phyloP scores from a whole-genome alignment of 148 eudicot species.

The Rhododendron simsii region DNA sequence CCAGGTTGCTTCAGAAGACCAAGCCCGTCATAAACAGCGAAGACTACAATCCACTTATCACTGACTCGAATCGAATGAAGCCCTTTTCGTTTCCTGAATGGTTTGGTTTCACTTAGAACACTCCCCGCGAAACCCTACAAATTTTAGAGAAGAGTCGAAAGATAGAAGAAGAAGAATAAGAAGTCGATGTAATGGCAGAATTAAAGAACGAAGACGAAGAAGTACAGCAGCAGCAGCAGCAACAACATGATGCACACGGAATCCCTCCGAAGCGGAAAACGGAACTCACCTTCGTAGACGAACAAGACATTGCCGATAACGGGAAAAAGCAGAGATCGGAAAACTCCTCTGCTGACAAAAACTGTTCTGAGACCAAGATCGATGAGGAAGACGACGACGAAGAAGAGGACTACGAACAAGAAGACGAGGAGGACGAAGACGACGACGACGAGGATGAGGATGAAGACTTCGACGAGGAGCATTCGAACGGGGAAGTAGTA shows the following conservation, averaged over 20 bases:
- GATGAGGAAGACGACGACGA: slow-evolving; percentile 14
- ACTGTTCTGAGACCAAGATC: background rate
- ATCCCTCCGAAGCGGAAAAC: slow-evolving; percentile 43
- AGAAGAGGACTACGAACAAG: slow-evolving; percentile 15
- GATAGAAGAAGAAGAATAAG: background rate
- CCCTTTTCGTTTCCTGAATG: background rate
- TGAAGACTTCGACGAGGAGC: slow-evolving; percentile 18
- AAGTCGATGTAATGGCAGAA: slow-evolving; percentile 35
- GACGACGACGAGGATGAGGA: slow-evolving; percentile 13
- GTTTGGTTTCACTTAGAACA: background rate
- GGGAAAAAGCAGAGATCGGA: slow-evolving; percentile 24
- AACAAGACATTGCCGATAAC: background rate
- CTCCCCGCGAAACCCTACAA: background rate
- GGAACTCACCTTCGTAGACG: slow-evolving; percentile 14
- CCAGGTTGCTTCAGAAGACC: too few species aligned
- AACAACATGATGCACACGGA: background rate
- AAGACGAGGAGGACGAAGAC: slow-evolving; percentile 15
- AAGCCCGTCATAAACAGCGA: too few species aligned
- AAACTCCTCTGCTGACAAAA: background rate
- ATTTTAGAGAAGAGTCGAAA: background rate
- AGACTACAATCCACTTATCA: too few species aligned
- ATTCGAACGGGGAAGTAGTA: slow-evolving; percentile 21
- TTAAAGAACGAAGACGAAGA: slow-evolving; percentile 35
- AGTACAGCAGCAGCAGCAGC: slow-evolving; percentile 10
- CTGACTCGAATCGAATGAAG: too few species aligned